phyloP scores from a whole-genome alignment of 2,329 filamentous ascomycete genomes.

The Diaporthe vexans region DNA sequence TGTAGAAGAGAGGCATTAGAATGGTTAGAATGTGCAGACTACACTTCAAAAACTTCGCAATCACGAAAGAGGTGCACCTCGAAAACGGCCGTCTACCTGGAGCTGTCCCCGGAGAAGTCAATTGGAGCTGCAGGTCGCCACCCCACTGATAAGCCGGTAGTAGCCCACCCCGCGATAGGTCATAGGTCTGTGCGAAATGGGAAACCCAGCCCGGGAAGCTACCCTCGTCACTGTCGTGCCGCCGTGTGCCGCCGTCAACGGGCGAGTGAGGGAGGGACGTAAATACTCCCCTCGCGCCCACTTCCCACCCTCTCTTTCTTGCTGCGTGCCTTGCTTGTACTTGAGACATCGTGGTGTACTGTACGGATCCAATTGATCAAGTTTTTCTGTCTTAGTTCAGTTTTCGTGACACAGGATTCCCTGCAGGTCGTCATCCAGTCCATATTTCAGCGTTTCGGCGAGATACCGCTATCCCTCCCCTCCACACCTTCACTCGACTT shows the following conservation, averaged over 20 bases:
- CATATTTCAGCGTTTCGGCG: slow-evolving; percentile 11
- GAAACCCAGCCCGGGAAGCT: slow-evolving; percentile 27
- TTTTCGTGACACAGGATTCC: slow-evolving; percentile 33
- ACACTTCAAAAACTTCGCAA: not conserved
- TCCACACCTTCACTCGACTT: not conserved
- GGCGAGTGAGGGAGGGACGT: slow-evolving; percentile 25
- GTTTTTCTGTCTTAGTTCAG: slow-evolving; percentile 24
- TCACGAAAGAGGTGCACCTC: not conserved
- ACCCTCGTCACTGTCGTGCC: slow-evolving; percentile 30
- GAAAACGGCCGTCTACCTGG: not conserved
- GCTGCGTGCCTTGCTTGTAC: slow-evolving; percentile 34
- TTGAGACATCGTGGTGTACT: slow-evolving; percentile 30
- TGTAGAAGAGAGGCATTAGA: not conserved
- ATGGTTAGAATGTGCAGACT: fast-evolving
- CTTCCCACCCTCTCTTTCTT: not conserved
- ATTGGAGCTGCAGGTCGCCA: slow-evolving; percentile 35
- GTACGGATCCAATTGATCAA: slow-evolving; percentile 41
- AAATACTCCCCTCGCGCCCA: slow-evolving; percentile 34
- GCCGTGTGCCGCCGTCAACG: not conserved
- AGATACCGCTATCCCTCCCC: slow-evolving; percentile 5
- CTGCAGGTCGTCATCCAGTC: slow-evolving; percentile 9
- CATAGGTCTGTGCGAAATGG: slow-evolving; percentile 27
- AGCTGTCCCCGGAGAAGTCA: slow-evolving; percentile 19
- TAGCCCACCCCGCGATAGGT: slow-evolving; percentile 35
- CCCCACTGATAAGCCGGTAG: slow-evolving; percentile 41